Base-by-base conservation (phyloP, 345 rosid genomes). In the Excoecaria agallocha region DNA sequence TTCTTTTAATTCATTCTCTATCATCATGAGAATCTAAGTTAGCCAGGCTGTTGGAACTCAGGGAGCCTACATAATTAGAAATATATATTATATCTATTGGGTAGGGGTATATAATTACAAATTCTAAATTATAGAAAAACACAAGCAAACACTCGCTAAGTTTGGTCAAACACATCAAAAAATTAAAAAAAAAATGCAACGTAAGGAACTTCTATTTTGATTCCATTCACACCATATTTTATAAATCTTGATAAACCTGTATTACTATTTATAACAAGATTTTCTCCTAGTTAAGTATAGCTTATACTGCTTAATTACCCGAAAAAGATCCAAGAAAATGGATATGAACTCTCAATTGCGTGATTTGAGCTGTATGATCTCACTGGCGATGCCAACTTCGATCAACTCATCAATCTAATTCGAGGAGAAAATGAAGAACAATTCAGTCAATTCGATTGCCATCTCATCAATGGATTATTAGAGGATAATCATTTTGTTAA, bases 381-480 rank as follows among this genome's bases (percentile, higher is more conserved):
- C 87, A 59, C 76, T 15, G 84, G 82, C 8, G 88, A 83, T 37
- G 87, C 90, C 56, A 85, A 84, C 56, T 86, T 90, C 37, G 84
- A 88, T 60, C 93, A 84, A 45, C 87, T 90, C 84, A 75, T 87
- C 51, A 74, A 84, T 60, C 83, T 84, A 48, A 84, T 89, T 19
- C 85, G 85, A 22, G 91, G 91, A 20, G 93, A 86, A 64, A 82
- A 69, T 5, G 76, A 82, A 2, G 80, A 76, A 51, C 68, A 84
- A 0, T 35, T 75, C 49, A 61, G 72, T 0, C 77, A 64, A 59
- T 82, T 84, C 55, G 88, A 83, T 72, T 75, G 68, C 22, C 83
- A 75, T 41, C 73, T 83, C 24, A 24, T 80, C 63, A 80, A 76
- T 68, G 86, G 80, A 15, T 81, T 80, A 17, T 61, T 73, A 66